Percentiles rank a stretch among this genome's conserved stretches.
These are phyloP conservation scores for Pseudonitzschia pungens DNA, from an alignment of 108 stramenopile genomes.

Conservation along the genomic window DNA sequence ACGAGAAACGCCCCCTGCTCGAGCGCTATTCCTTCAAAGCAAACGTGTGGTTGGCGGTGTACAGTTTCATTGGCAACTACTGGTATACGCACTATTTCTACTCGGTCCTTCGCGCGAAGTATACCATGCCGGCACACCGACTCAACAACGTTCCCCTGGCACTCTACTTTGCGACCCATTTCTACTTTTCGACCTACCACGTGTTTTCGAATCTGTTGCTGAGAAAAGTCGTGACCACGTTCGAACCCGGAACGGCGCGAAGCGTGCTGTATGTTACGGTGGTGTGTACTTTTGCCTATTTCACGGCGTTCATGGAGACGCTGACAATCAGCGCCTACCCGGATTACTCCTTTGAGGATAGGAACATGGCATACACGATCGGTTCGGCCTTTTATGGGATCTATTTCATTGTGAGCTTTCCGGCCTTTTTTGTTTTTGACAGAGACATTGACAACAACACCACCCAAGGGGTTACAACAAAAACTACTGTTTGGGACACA, in stretches of 20 bases:
- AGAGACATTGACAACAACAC: conserved; percentile 46
- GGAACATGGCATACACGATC: conserved; percentile 42
- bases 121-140: conserved; percentile 92
- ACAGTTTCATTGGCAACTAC: conserved; percentile 98
- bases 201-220: conserved; percentile 89
- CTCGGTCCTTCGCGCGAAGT: conserved; percentile 90
- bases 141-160: conserved; percentile 97
- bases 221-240: conserved; percentile 70
- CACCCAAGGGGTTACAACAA: conserved; percentile 3
- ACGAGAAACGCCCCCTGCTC: conserved; percentile 58
- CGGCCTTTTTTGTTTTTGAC: conserved; percentile 89
- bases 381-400: conserved; percentile 95
- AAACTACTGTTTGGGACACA: conserved; percentile 68
- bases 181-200: conserved; percentile 97
- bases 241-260: conserved; percentile 41
- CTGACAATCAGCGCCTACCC: conserved; percentile 94
- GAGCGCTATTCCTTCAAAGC: conserved; percentile 89
- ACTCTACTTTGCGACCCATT: conserved; percentile 94
- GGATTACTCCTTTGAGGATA: conserved; percentile 94
- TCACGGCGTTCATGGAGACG: conserved; percentile 98
- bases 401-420: conserved; percentile 97
- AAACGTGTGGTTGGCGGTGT: conserved; percentile 88
- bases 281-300: conserved; percentile 65
- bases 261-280: conserved; percentile 54
- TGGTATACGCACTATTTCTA: conserved; percentile 98